phyloP scores from a whole-genome alignment of 179 eudicot genomes.

The Drosera spatulata region DNA sequence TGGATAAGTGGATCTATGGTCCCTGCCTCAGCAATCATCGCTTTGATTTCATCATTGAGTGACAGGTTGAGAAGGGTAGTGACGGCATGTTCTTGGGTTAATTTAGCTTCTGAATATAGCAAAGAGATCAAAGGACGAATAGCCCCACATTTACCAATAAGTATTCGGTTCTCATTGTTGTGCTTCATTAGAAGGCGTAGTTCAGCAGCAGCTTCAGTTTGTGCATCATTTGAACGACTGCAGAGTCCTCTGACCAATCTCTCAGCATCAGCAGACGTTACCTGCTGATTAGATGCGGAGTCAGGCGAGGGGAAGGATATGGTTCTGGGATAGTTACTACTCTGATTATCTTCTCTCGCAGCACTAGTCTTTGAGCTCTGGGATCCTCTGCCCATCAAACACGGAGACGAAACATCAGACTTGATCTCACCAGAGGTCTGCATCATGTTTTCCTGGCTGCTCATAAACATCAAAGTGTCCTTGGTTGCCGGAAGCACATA shows the following conservation, averaged over 20 bases:
- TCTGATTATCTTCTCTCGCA: conserved; percentile 20
- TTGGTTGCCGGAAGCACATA: conserved; percentile 36
- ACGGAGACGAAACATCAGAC: conserved; percentile 17
- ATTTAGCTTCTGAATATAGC: conserved; percentile 36
- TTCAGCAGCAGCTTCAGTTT: conserved; percentile 54
- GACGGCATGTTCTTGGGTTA: conserved; percentile 78
- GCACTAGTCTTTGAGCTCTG: conserved; percentile 29
- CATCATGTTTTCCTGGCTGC: conserved; percentile 21
- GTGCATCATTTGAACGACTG: conserved; percentile 28
- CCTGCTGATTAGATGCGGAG: conserved; percentile 29
- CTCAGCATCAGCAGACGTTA: conserved; percentile 43
- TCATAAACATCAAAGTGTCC: conserved; percentile 24
- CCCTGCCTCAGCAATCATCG: conserved; percentile 55
- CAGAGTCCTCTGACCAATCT: conserved; percentile 38
- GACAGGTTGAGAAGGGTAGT: conserved; percentile 81
- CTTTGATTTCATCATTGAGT: conserved; percentile 53
- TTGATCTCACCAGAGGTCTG: conserved; percentile 31
- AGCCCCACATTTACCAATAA: conserved; percentile 55
- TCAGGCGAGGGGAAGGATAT: conserved; percentile 31
- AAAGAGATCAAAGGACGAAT: conserved; percentile 40
- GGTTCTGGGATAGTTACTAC: conserved; percentile 21
- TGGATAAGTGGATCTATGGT: conserved; percentile 66
- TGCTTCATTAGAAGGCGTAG: conserved; percentile 60
- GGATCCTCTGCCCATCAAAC: conserved; percentile 23
- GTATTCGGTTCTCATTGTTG: conserved; percentile 53